A percentile compares a stretch with the other conserved stretches of the same genome.
These are phyloP conservation scores for Acer yangbiense DNA, from an alignment of 345 rosid species.

Conservation along the genomic window DNA sequence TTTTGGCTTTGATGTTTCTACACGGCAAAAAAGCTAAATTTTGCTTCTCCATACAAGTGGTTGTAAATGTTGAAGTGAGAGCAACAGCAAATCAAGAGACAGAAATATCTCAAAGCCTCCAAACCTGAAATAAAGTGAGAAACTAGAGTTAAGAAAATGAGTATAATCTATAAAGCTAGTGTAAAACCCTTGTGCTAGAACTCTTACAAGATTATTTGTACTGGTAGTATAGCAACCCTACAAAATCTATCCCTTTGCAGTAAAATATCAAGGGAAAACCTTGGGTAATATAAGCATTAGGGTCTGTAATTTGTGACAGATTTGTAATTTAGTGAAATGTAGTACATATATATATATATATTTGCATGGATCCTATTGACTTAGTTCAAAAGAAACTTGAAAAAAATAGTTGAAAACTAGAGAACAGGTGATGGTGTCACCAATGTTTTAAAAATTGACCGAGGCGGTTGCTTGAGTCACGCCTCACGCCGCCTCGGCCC, in stretches of 20 bases:
- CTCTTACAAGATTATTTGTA: not conserved
- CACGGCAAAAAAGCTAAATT: not conserved
- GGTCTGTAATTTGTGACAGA: not conserved
- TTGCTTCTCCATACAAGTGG: not conserved
- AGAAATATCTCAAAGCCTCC: no score
- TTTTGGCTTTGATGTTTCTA: not conserved
- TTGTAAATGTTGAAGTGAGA: not conserved
- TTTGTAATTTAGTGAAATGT: not conserved
- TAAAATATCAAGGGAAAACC: not conserved
- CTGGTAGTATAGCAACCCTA: not conserved
- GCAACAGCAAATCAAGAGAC: no score
- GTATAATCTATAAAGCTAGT: not conserved
- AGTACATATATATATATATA: no score
- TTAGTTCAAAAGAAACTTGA: no score
- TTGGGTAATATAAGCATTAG: not conserved
- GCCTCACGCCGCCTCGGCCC: no score
- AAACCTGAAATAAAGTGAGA: no score
- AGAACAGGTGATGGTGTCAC: no score
- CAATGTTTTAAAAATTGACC: no score
- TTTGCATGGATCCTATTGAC: no score
- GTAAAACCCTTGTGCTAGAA: not conserved
- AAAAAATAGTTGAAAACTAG: no score
- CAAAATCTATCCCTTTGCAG: not conserved
- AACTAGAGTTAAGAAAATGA: no score
- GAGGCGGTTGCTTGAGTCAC: no score